Percentiles rank a stretch among this genome's conserved stretches.
phyloP scores from a whole-genome alignment of 352 stramenopile genomes.

The Stephanocyclus meneghinianus region DNA sequence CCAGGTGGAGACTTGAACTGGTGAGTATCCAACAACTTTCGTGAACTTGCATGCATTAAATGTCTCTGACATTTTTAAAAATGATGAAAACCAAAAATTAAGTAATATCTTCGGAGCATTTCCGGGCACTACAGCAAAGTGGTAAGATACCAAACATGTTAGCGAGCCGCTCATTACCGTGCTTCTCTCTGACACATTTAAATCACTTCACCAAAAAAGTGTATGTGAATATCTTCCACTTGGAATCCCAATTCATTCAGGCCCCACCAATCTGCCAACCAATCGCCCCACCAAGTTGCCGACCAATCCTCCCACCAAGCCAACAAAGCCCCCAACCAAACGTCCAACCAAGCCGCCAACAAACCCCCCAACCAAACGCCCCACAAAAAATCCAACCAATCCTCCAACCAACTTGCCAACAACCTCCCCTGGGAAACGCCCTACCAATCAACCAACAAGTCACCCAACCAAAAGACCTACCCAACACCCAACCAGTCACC shows the following conservation, averaged over 20 bases:
- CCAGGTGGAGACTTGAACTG: slow-evolving; percentile 3
- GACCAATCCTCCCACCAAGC: too few relatives aligned
- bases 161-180: too few relatives aligned
- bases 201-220: neutral
- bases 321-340: neutral
- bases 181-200: too few relatives aligned
- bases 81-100: neutral
- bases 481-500: neutral
- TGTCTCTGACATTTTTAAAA: neutral
- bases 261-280: too few relatives aligned
- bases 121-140: slow-evolving; percentile 2
- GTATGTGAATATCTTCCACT: slow-evolving; percentile 4
- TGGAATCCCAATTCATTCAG: neutral
- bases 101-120: neutral
- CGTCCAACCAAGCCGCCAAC: neutral
- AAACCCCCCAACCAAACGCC: too few relatives aligned
- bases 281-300: too few relatives aligned
- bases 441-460: too few relatives aligned
- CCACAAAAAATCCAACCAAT: too few relatives aligned
- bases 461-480: too few relatives aligned
- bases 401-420: too few relatives aligned
- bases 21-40: neutral
- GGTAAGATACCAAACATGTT: neutral
- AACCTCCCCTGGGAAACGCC: too few relatives aligned
- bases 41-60: neutral